These are phyloP conservation scores for Fusarium cicatricum DNA, from an alignment of 2,329 filamentous ascomycete genomes.

Conservation along the genomic window DNA sequence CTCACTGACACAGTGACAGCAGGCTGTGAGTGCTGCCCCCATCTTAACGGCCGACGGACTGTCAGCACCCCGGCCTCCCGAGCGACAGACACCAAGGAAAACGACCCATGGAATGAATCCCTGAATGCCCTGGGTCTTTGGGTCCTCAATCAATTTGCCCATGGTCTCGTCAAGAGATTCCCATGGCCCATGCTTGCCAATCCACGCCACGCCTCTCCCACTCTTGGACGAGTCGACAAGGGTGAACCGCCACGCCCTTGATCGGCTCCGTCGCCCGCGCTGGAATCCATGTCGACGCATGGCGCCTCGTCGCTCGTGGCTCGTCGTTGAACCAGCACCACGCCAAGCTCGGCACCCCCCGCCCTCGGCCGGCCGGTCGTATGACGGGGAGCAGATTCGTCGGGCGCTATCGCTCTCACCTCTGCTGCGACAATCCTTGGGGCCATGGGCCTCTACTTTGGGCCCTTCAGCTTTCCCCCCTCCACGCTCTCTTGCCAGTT, in stretches of 20 bases:
- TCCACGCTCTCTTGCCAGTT: constrained; percentile 9
- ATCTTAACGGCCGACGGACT: constrained; percentile 15
- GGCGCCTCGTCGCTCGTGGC: not conserved
- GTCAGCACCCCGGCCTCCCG: constrained; percentile 22
- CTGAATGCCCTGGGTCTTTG: constrained; percentile 14
- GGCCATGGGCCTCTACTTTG: constrained; percentile 12
- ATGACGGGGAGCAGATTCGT: constrained; percentile 41
- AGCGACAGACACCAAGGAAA: constrained; percentile 17
- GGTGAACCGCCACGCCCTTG: not conserved
- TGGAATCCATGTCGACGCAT: constrained; percentile 5
- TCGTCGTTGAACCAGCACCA: constrained; percentile 18
- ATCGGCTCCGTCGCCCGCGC: constrained; percentile 15
- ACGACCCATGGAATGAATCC: constrained; percentile 33
- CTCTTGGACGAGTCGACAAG: constrained; percentile 1
- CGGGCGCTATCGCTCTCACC: constrained; percentile 39
- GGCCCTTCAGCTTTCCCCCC: constrained; percentile 2
- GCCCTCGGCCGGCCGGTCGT: constrained; percentile 40
- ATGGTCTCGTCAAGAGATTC: constrained; percentile 35
- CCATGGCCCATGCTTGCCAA: constrained; percentile 25
- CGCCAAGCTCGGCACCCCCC: constrained; percentile 42
- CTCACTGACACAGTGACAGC: not conserved
- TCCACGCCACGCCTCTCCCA: not conserved
- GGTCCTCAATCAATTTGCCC: constrained; percentile 28
- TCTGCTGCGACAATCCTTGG: constrained; percentile 19
- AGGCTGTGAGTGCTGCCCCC: no score